A percentile compares a stretch with the other conserved stretches of the same genome.
Evolutionary conservation across 2,329 filamentous ascomycete species (phyloP).

Genomic region (Periconia sp.): DNA sequence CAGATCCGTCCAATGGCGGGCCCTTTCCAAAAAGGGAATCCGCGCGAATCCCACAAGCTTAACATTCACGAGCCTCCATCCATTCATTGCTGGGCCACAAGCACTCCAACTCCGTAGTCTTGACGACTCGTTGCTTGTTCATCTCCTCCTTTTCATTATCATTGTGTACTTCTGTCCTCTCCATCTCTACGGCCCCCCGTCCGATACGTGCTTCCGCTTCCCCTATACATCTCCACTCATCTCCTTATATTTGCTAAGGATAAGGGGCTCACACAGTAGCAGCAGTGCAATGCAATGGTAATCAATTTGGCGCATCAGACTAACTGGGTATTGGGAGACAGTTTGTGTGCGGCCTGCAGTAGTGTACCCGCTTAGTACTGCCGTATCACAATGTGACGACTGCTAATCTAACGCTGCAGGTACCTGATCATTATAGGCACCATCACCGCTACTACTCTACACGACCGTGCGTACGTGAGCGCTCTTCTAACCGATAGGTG

Average conservation of each 20-base stretch:
- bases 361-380: not conserved
- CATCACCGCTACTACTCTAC: not conserved
- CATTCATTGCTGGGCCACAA: too few species aligned
- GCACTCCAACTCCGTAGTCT: constrained; percentile 2
- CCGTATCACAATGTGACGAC: not conserved
- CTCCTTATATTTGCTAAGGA: not conserved
- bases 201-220: not conserved
- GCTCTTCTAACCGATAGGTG: too few species aligned
- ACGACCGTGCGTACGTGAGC: too few species aligned
- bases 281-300: not conserved
- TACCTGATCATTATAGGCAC: constrained; percentile 1
- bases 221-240: not conserved
- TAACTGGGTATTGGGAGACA: not conserved
- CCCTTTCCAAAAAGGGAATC: too few species aligned
- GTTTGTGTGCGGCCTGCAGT: constrained; percentile 2
- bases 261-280: not conserved
- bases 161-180: too few species aligned
- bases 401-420: constrained; percentile 11
- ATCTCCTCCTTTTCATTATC: too few species aligned
- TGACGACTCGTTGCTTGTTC: not conserved
- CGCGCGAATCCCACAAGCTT: not conserved
- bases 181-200: too few species aligned
- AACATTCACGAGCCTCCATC: too few species aligned
- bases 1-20: constrained; percentile 1
- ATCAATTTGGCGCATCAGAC: not conserved